Base-by-base conservation (phyloP, 352 stramenopile genomes). In the Aphanomyces invadans region DNA sequence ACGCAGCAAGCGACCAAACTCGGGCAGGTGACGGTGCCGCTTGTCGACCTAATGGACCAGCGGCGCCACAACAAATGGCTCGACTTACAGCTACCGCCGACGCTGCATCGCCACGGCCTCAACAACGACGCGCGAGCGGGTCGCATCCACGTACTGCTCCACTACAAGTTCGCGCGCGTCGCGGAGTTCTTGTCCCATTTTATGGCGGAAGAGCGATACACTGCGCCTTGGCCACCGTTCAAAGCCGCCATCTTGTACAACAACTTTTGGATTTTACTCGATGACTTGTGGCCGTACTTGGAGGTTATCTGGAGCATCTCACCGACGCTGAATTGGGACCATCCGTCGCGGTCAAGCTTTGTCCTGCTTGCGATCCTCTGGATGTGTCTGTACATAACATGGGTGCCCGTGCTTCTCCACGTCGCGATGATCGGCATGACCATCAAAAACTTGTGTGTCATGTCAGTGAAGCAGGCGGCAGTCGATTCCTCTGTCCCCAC, bases 101-200 rank as follows among this genome's bases (percentile, higher is more conserved):
- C 89, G 54, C 76, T 93, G 10, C 82, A 93, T 33, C 84, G 84
- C 36, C 79, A 76, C 9, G 84, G 84, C 0, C 72, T 93, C 12
- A 92, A 92, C 69, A 93, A 93, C 39, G 84, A 93, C 51, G 79
- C 82, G 10, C 74, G 84, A n/a, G 84, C 84, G 0, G 84, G 84
- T 1, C 76, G 84, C 4, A 90, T 93, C 65, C 84, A 93, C 70
- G 82, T 93, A 23, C 70, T 93, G 38, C 69, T 93, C 38, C 84
- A 93, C 74, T 93, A 87, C 74, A 93, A 93, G 57, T 93, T 93
- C 54, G 89, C 84, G 38, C 84, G 81, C 44, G 88, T 89, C 78
- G 81, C 84, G 25, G 84, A 91, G 68, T 81, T 91, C 28, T 89
- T 83, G 65, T 90, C 81, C 60, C 90, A 93, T 31, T 93, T 89